Base-by-base conservation (phyloP, 2,329 filamentous ascomycete genomes). In the Scedosporium apiospermum region DNA sequence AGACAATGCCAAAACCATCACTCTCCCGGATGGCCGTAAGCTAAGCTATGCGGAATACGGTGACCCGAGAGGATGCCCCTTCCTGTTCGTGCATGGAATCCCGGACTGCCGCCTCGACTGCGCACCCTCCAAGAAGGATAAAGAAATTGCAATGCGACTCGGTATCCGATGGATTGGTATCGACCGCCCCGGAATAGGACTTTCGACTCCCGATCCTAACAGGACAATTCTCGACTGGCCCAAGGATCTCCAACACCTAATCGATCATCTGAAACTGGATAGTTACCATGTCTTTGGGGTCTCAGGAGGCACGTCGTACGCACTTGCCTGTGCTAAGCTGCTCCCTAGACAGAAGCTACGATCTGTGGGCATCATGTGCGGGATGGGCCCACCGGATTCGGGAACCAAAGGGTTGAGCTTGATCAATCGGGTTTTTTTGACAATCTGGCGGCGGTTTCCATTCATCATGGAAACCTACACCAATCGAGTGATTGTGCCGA, bases 11-110 rank as follows among this genome's bases (percentile, higher is more conserved):
- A 53, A 74, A 60, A 70, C 65, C 10, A 67, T 76, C 62, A 70
- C 60, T 2, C 71, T 79, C 4, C 71, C 75, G 1, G 75, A 77
- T 63, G 75, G 76, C 4, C 75, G 77, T 2, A 66, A 63, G 1
- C 68, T 80, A 4, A 76, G 76, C 1, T 80, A 73, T 42, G 72
- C 75, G 1, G 72, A 77, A 61, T 77, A 73, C 55, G 77, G 77
- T 7, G 51, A 64, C 2, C 64, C 68, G 0, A 65, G 64, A 3
- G 73, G 73, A 4, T 65, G 68, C 4, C 72, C 74, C 0, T 26
- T 60, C n/a, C 12, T 60, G 41, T 60, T 44, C 38, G 21, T n/a
- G 6, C 58, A 60, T 14, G 58, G 58, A 2, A 23, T 44, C 18
- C 58, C 58, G 6, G 58, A 44, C n/a, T 60, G 34, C 41, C 58